These are phyloP conservation scores for Blastobotrys buckinghamii DNA, from an alignment of 1,139 yeast species.

Conservation along the genomic window DNA sequence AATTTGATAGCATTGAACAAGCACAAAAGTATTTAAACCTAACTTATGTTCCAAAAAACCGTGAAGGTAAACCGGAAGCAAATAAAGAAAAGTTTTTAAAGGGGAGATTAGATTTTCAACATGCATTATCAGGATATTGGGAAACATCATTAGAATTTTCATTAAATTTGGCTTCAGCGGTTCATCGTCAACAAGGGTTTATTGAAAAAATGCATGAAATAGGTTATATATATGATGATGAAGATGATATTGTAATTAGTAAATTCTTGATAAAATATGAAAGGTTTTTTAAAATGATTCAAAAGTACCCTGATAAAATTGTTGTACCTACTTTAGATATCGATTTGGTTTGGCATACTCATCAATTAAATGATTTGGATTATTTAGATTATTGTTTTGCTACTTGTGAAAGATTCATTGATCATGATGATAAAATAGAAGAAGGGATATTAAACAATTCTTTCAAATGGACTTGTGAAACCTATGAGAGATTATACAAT, in stretches of 20 bases:
- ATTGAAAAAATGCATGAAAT: too few relatives aligned
- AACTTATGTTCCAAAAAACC: too few relatives aligned
- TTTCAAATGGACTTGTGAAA: constrained; percentile 26
- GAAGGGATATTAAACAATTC: constrained; percentile 24
- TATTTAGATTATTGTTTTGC: constrained; percentile 29
- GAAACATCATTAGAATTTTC: too few relatives aligned
- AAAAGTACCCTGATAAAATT: constrained; percentile 5
- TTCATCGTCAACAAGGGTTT: too few relatives aligned
- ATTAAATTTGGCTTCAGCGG: too few relatives aligned
- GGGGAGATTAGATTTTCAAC: too few relatives aligned
- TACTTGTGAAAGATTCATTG: constrained; percentile 22
- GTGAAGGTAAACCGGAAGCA: too few relatives aligned
- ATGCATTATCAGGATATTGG: too few relatives aligned
- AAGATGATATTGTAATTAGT: too few relatives aligned
- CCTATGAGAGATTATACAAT: constrained; percentile 24
- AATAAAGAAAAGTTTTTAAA: too few relatives aligned
- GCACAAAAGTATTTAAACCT: not conserved
- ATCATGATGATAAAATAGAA: constrained; percentile 34
- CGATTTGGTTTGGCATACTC: constrained; percentile 41
- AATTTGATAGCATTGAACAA: not conserved
- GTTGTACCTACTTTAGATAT: constrained; percentile 40
- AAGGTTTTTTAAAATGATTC: constrained; percentile 29
- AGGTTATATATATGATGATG: too few relatives aligned
- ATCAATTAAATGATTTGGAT: constrained; percentile 31
- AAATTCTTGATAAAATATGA: constrained; percentile 23